A percentile compares a stretch with the other conserved stretches of the same genome.
Evolutionary conservation across 2,329 filamentous ascomycete genomes (phyloP).

Genomic region (Fusarium duplospermum): DNA sequence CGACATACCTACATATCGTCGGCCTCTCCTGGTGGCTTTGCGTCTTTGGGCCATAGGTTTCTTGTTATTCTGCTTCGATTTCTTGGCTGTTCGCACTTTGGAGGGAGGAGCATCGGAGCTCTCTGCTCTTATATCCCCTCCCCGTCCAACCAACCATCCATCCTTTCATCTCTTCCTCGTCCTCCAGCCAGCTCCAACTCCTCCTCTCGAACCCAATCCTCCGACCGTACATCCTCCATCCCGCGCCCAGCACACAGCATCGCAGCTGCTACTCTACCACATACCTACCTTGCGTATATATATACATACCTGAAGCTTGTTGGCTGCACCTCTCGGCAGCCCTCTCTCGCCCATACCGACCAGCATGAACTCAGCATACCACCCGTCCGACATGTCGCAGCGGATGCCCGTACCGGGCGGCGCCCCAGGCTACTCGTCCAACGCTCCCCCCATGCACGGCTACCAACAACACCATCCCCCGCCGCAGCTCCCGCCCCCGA

Average conservation of each 20-base stretch:
- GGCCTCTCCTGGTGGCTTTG: conserved; percentile 36
- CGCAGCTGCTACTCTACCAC: not conserved
- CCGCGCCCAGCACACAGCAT: not conserved
- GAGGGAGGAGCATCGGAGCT: conserved; percentile 17
- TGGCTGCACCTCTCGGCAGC: not conserved
- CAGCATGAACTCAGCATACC: conserved; percentile 49
- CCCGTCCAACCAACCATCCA: conserved; percentile 9
- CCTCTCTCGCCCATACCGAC: not conserved
- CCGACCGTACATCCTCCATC: conserved; percentile 1
- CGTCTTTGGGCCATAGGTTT: conserved; percentile 6
- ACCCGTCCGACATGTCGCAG: conserved; percentile 48
- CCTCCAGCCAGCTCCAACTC: not conserved
- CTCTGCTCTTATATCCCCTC: conserved; percentile 33
- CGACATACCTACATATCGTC: conserved; percentile 27
- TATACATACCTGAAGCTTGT: not conserved
- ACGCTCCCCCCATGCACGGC: conserved; percentile 37
- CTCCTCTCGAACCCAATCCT: not conserved
- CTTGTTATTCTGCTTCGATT: conserved; percentile 8
- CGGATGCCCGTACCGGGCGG: conserved; percentile 43
- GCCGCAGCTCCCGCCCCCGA: conserved; percentile 34
- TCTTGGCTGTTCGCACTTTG: not conserved
- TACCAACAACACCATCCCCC: conserved; percentile 41
- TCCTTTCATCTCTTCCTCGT: not conserved
- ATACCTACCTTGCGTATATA: not conserved
- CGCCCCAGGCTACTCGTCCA: conserved; percentile 40